Percentiles rank a stretch among this genome's conserved stretches.
phyloP scores from a whole-genome alignment of 139 green algal species.

The Auxenochlorella protothecoides region DNA sequence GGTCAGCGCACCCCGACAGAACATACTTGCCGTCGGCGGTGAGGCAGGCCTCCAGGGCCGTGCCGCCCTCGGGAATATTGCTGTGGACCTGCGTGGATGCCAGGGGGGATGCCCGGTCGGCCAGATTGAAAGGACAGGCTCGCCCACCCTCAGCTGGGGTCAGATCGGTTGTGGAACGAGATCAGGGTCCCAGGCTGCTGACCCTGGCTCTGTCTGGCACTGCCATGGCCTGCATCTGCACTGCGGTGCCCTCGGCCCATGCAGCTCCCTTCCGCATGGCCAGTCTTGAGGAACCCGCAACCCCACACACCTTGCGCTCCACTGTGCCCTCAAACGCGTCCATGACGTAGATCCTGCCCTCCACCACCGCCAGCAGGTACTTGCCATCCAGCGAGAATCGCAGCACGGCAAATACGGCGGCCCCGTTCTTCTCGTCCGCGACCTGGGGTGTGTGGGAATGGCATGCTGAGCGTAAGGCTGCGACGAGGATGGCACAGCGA shows the following conservation, averaged over 20 bases:
- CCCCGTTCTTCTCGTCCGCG: slow-evolving; percentile 33
- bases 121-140: too few species aligned
- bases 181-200: too few species aligned
- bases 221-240: neutral
- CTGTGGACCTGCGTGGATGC: slow-evolving; percentile 20
- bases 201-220: too few species aligned
- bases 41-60: slow-evolving; percentile 59
- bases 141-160: too few species aligned
- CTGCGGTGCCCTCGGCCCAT: neutral
- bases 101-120: too few species aligned
- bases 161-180: too few species aligned
- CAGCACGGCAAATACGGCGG: slow-evolving; percentile 45
- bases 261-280: neutral
- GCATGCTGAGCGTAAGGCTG: too few species aligned
- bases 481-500: too few species aligned
- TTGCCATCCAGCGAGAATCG: slow-evolving; percentile 75
- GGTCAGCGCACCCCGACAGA: slow-evolving; percentile 60
- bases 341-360: slow-evolving; percentile 62
- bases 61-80: slow-evolving; percentile 33
- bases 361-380: slow-evolving; percentile 51
- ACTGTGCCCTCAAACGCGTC: slow-evolving; percentile 63
- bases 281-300: neutral
- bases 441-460: slow-evolving; percentile 28
- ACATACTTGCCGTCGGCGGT: slow-evolving; percentile 70
- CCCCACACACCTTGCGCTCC: slow-evolving; percentile 6